Evolutionary conservation across 2,329 filamentous ascomycete species (phyloP).

Genomic region (Hortaea sp.): DNA sequence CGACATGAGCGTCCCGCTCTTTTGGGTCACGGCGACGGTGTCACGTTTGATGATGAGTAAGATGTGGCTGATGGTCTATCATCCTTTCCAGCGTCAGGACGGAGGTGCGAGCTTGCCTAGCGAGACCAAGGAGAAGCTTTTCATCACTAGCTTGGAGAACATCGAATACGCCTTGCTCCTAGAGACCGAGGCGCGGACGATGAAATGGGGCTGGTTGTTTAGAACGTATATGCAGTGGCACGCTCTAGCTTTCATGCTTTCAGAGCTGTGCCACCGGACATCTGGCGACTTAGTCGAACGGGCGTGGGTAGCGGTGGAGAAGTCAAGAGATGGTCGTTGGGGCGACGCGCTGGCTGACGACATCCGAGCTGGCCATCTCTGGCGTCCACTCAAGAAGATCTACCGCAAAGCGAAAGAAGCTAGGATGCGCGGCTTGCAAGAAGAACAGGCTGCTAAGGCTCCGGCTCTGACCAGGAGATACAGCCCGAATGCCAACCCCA

Average conservation of each 20-base stretch:
- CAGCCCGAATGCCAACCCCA: slow-evolving; percentile 24
- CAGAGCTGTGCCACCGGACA: slow-evolving; percentile 49
- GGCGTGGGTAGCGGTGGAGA: slow-evolving; percentile 49
- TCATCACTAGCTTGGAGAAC: slow-evolving; percentile 63
- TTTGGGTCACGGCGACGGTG: slow-evolving; percentile 60
- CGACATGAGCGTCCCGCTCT: slow-evolving; percentile 49
- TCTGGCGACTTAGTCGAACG: slow-evolving; percentile 48
- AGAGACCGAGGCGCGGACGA: slow-evolving; percentile 51
- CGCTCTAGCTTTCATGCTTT: slow-evolving; percentile 51
- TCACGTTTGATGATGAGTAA: slow-evolving; percentile 65
- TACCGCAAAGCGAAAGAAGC: slow-evolving; percentile 49
- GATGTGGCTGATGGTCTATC: slow-evolving; percentile 67
- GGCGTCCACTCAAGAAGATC: slow-evolving; percentile 52
- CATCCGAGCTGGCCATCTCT: slow-evolving; percentile 44
- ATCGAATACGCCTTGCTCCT: slow-evolving; percentile 60
- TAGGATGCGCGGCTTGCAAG: slow-evolving; percentile 40
- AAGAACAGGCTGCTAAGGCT: slow-evolving; percentile 19
- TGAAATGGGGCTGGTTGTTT: slow-evolving; percentile 58
- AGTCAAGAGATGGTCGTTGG: slow-evolving; percentile 34
- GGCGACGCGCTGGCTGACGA: slow-evolving; percentile 20
- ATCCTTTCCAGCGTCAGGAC: slow-evolving; percentile 57
- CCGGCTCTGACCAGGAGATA: slow-evolving; percentile 16
- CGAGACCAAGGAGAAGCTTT: slow-evolving; percentile 58
- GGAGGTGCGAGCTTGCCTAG: slow-evolving; percentile 47
- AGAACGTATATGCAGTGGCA: slow-evolving; percentile 57